Percentiles rank a stretch among this genome's conserved stretches.
These are phyloP conservation scores for Pichia gijzeniarum DNA, from an alignment of 805 yeast species.

Conservation along the genomic window DNA sequence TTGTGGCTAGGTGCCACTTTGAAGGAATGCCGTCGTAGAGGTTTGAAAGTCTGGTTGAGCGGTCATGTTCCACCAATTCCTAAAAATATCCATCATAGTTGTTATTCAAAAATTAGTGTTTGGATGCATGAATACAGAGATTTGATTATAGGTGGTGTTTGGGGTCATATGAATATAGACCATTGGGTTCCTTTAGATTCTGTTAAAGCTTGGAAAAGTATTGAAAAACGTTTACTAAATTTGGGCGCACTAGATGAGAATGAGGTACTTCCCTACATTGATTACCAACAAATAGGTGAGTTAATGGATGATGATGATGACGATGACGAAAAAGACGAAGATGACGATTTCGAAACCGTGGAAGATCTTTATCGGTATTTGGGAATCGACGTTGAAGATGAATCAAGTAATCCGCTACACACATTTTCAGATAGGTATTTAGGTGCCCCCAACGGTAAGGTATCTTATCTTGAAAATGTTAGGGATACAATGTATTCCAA, in stretches of 20 bases:
- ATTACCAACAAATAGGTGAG: constrained; percentile 23
- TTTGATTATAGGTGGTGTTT: constrained; percentile 73
- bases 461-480: constrained; percentile 51
- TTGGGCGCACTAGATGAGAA: constrained; percentile 23
- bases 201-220: constrained; percentile 54
- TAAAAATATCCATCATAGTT: constrained; percentile 67
- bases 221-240: constrained; percentile 22
- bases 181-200: constrained; percentile 78
- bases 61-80: constrained; percentile 88
- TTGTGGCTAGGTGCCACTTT: constrained; percentile 73
- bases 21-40: constrained; percentile 63
- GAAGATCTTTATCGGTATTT: constrained; percentile 10
- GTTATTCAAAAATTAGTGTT: constrained; percentile 67
- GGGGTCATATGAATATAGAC: constrained; percentile 87
- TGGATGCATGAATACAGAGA: constrained; percentile 84
- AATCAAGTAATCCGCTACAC: constrained; percentile 11
- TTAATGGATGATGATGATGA: constrained; percentile 20
- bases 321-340: constrained; percentile 18
- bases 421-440: constrained; percentile 35
- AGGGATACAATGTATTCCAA: constrained; percentile 48
- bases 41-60: constrained; percentile 79
- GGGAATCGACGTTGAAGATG: constrained; percentile 21
- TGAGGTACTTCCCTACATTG: constrained; percentile 12
- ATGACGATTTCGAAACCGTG: constrained; percentile 11
- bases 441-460: constrained; percentile 66